Conservation (phyloP, 441 rosid species). For the Erodium trifolium region DNA sequence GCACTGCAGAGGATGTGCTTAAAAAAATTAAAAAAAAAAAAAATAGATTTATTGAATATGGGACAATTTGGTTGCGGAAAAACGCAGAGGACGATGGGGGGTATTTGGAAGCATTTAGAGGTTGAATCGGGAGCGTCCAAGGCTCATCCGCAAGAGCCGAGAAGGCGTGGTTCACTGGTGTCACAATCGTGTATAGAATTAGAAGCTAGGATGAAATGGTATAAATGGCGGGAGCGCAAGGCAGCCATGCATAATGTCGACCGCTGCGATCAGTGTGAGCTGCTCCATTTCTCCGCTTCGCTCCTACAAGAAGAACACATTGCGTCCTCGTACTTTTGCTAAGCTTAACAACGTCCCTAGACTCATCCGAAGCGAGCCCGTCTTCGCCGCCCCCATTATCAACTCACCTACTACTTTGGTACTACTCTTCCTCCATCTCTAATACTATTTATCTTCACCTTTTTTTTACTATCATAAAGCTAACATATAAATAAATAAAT, state of each 20-base stretch:
- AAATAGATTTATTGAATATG: too few relatives aligned
- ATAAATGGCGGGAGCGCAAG: neutral
- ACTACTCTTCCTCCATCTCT: slow-evolving; percentile 25
- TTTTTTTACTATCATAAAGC: neutral
- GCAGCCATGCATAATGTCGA: slow-evolving; percentile 54
- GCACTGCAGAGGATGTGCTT: neutral
- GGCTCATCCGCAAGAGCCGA: slow-evolving; percentile 39
- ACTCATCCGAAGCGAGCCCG: slow-evolving; percentile 76
- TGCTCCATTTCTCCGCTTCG: slow-evolving; percentile 36
- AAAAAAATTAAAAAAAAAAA: too few relatives aligned
- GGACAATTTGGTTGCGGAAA: neutral
- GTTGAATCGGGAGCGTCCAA: slow-evolving; percentile 30
- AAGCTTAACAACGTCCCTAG: slow-evolving; percentile 41
- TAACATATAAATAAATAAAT: too few relatives aligned
- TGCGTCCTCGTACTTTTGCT: slow-evolving; percentile 36
- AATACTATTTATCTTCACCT: neutral
- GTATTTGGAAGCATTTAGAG: neutral
- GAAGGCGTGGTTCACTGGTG: slow-evolving; percentile 36
- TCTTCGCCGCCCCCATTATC: slow-evolving; percentile 33
- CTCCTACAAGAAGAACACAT: slow-evolving; percentile 28
- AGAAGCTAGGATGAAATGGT: too few relatives aligned
- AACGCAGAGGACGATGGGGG: slow-evolving; percentile 4
- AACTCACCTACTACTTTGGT: slow-evolving; percentile 36
- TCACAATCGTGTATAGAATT: too few relatives aligned
- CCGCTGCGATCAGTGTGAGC: slow-evolving; percentile 57